These are phyloP conservation scores for Nicotiana tomentosiformis DNA, from an alignment of 257 asterid species.

Conservation along the genomic window DNA sequence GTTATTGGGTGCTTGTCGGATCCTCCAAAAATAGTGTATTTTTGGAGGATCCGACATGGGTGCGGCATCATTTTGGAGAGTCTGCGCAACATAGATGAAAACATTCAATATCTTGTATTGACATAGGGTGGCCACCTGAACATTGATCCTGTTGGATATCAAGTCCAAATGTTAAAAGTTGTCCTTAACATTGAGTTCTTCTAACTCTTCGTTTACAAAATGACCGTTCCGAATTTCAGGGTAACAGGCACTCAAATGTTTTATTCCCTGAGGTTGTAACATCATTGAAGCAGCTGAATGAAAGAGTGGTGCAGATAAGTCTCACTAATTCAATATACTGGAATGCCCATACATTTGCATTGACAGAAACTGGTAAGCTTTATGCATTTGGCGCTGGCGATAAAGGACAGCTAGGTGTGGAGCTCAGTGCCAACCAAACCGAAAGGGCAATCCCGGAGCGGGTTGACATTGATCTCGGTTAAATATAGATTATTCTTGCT, in stretches of 20 bases:
- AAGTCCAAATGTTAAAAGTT: background rate
- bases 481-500: slow-evolving; percentile 6
- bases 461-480: slow-evolving; percentile 72
- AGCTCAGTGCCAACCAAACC: slow-evolving; percentile 53
- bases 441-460: slow-evolving; percentile 81
- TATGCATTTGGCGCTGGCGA: slow-evolving; percentile 97
- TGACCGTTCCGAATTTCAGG: slow-evolving; percentile 32
- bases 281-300: slow-evolving; percentile 67
- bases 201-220: background rate
- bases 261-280: slow-evolving; percentile 73
- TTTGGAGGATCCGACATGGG: too few relatives aligned
- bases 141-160: background rate
- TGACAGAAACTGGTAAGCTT: slow-evolving; percentile 80
- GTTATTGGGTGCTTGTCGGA: too few relatives aligned
- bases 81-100: background rate
- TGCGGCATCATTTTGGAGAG: too few relatives aligned
- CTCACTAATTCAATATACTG: slow-evolving; percentile 90
- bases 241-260: slow-evolving; percentile 54
- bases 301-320: slow-evolving; percentile 89
- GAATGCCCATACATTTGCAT: slow-evolving; percentile 97
- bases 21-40: too few relatives aligned
- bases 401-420: slow-evolving; percentile 91
- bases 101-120: background rate
- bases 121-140: background rate
- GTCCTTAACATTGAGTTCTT: background rate